phyloP scores from a whole-genome alignment of 257 asterid genomes.

The Przewalskia tangutica region DNA sequence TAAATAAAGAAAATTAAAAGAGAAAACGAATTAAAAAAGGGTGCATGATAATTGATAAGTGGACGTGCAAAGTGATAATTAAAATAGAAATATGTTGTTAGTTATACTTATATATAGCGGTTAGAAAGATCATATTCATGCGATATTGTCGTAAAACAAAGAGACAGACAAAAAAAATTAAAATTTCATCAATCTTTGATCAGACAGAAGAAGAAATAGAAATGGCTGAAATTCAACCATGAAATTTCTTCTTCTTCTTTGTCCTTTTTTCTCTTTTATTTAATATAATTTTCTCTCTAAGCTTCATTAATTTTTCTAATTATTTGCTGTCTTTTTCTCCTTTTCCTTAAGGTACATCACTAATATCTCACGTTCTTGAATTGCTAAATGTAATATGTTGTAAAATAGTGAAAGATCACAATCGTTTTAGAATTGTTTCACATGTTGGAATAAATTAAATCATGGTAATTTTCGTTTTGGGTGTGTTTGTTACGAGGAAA shows the following conservation, averaged over 20 bases:
- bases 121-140: constrained; percentile 2
- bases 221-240: not conserved
- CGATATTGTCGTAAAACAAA: constrained; percentile 28
- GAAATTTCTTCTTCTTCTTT: not conserved
- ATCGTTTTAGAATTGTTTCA: not conserved
- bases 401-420: not conserved
- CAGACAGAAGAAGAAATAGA: constrained; percentile 4
- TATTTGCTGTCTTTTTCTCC: not conserved
- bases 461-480: not conserved
- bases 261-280: too few relatives aligned
- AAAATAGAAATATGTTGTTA: not conserved
- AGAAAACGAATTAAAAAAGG: too few relatives aligned
- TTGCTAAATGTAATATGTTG: not conserved
- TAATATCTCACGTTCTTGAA: not conserved
- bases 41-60: not conserved
- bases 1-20: too few relatives aligned
- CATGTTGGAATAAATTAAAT: not conserved
- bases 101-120: constrained; percentile 16
- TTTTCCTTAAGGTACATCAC: not conserved
- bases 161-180: constrained; percentile 13
- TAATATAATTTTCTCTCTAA: not conserved
- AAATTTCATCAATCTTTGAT: not conserved
- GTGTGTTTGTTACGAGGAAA: not conserved
- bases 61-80: constrained; percentile 8
- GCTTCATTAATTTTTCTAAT: not conserved